These are phyloP conservation scores for Naegleria fowleri DNA, from an alignment of 208 protist genomes.

Conservation along the genomic window DNA sequence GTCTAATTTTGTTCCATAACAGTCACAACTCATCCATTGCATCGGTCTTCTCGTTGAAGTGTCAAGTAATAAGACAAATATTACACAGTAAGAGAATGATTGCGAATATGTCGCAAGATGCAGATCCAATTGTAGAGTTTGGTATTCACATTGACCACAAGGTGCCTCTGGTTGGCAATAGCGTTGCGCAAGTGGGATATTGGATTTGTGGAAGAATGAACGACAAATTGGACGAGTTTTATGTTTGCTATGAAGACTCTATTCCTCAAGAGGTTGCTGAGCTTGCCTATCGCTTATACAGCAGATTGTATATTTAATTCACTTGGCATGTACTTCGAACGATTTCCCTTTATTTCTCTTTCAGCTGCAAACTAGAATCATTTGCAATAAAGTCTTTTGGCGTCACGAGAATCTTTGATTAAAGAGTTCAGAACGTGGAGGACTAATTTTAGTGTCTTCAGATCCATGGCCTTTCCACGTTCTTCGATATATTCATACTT, in stretches of 20 bases:
- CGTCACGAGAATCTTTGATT: neutral
- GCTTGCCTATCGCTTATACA: neutral
- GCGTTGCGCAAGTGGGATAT: neutral
- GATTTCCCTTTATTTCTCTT: no score
- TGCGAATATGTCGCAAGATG: no score
- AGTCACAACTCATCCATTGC: neutral
- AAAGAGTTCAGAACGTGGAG: neutral
- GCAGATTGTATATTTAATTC: neutral
- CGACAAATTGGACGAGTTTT: neutral
- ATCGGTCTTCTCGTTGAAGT: neutral
- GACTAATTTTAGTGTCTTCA: neutral
- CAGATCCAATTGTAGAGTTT: neutral
- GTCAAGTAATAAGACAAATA: neutral
- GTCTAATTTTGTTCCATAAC: neutral
- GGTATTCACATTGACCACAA: neutral
- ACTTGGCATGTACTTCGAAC: neutral
- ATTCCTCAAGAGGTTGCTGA: neutral
- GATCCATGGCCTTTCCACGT: neutral
- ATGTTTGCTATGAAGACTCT: neutral
- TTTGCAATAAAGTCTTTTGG: no score
- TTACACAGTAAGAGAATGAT: neutral
- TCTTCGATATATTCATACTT: neutral
- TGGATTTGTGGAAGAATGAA: constrained; percentile 14
- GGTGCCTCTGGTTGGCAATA: neutral
- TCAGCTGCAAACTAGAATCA: no score